Conservation (phyloP, 148 eudicot species). For the Chenopodium formosanum region DNA sequence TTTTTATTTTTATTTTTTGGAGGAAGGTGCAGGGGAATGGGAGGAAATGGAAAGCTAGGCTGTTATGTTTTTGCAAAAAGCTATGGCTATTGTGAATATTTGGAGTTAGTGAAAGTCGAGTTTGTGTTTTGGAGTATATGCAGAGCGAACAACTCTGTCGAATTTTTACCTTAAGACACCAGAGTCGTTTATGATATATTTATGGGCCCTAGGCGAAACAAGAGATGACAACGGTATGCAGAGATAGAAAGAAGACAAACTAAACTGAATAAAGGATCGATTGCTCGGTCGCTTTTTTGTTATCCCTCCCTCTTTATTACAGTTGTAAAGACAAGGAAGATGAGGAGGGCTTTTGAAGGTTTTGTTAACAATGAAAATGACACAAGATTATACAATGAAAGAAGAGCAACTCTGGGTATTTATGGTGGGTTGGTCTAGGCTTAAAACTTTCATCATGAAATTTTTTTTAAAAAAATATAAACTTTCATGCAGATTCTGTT, state of each 20-base stretch:
- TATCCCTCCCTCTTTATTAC: slow-evolving; percentile 6
- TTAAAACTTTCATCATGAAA: no score
- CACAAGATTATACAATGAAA: slow-evolving; percentile 6
- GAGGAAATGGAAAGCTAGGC: slow-evolving; percentile 14
- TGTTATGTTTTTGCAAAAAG: slow-evolving; percentile 5
- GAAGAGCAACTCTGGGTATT: slow-evolving; percentile 18
- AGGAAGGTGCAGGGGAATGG: not conserved
- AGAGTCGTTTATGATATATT: no score
- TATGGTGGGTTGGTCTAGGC: slow-evolving; percentile 14
- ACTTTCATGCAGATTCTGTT: slow-evolving; percentile 24
- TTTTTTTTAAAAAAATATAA: not conserved
- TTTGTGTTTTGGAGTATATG: slow-evolving; percentile 21
- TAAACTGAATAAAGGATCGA: no score
- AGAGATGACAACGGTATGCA: no score
- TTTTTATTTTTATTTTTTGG: not conserved
- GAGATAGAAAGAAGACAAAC: no score
- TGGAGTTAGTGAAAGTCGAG: slow-evolving; percentile 10
- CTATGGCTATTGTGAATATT: not conserved
- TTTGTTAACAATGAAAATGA: slow-evolving; percentile 18
- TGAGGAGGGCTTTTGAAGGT: slow-evolving; percentile 10
- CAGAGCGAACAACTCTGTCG: slow-evolving; percentile 15
- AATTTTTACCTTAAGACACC: slow-evolving; percentile 11
- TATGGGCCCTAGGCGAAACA: no score
- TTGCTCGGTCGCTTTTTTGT: not conserved
- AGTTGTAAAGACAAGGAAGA: slow-evolving; percentile 17